Evolutionary conservation across 2,329 filamentous ascomycete species (phyloP).

Genomic region (Venturia aucupariae): DNA sequence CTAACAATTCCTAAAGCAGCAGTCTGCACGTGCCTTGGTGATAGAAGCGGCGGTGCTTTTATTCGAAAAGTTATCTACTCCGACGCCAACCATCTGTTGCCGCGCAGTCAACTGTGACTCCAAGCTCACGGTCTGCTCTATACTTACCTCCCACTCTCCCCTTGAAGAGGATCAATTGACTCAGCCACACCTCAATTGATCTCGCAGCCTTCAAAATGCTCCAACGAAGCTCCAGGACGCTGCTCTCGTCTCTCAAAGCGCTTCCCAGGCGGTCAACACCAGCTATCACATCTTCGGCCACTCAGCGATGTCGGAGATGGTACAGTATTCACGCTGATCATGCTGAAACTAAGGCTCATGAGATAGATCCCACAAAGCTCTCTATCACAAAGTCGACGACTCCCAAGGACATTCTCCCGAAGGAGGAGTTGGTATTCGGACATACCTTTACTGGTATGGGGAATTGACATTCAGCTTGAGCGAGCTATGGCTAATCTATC

Average conservation of each 20-base stretch:
- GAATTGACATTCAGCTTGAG: constrained; percentile 13
- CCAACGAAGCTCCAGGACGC: constrained; percentile 26
- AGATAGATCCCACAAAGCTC: constrained; percentile 70
- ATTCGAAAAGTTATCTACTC: not conserved
- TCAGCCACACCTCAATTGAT: not conserved
- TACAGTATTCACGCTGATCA: constrained; percentile 43
- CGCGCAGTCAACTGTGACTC: constrained; percentile 12
- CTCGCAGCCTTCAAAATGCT: constrained; percentile 24
- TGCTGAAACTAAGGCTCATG: constrained; percentile 46
- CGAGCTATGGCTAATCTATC: constrained; percentile 15
- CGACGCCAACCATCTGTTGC: not conserved
- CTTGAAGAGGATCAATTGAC: not conserved
- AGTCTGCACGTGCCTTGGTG: not conserved
- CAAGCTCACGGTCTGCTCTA: constrained; percentile 15
- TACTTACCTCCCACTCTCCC: not conserved
- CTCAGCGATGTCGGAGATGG: constrained; percentile 38
- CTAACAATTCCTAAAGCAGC: not conserved
- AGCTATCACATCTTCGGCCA: constrained; percentile 26
- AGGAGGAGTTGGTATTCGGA: constrained; percentile 82
- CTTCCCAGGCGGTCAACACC: constrained; percentile 40
- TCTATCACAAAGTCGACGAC: constrained; percentile 62
- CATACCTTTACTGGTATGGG: constrained; percentile 72
- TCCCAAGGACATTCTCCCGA: constrained; percentile 65
- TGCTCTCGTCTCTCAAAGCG: constrained; percentile 18
- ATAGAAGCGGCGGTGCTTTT: not conserved